Evolutionary conservation across 2,329 filamentous ascomycete species (phyloP), one percentile per base, ranked within the genome.

Genomic region (Elsinoe fawcettii): DNA sequence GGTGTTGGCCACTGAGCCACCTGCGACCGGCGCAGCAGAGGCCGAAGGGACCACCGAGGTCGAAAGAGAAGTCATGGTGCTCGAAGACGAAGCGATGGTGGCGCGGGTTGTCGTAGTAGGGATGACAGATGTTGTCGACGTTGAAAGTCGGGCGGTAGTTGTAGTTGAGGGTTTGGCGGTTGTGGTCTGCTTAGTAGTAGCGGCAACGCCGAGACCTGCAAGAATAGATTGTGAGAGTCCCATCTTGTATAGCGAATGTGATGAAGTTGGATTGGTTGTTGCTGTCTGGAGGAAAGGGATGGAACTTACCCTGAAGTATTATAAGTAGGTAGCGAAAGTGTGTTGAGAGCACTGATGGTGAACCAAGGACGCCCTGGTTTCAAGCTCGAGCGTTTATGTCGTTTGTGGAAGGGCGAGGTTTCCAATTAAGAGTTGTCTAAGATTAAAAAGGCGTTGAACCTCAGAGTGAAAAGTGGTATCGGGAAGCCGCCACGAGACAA

Each of bases 1-100:
- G 27, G 79, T 82, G 61, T 68, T 70, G 49, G 41, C 51, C 25
- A 63, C 59, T 34, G 61, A 62, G 51, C 47, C 55, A 12, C 59
- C 62, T 51, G 34, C 16, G 44, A 53, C 49, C 49, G 49, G 49
- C 49, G 34, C 49, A 53, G 49, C 49, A 30, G 49, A 39, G 20
- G 49, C 32, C 14, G 30, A 22, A 14, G 49, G 49, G 12, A 53
- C n/a, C 5, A 37, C 30, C 11, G 49, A 36, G 16, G 32, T 23
- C 37, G 20, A 43, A 37, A 44, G 3, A 36, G 53, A 41, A 46
- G 39, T 44, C 25, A 41, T 56, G 23, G 14, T 41, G 37, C 34
- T 43, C 6, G 53, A 23, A n/a, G 8, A 16, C 20, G 49, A 22
- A 5, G 37, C 6, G 18, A 8, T 44, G n/a, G 9, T 6, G 6